These are phyloP conservation scores for Cryptosporidium ryanae DNA, from an alignment of 169 alveolate species.

Conservation along the genomic window DNA sequence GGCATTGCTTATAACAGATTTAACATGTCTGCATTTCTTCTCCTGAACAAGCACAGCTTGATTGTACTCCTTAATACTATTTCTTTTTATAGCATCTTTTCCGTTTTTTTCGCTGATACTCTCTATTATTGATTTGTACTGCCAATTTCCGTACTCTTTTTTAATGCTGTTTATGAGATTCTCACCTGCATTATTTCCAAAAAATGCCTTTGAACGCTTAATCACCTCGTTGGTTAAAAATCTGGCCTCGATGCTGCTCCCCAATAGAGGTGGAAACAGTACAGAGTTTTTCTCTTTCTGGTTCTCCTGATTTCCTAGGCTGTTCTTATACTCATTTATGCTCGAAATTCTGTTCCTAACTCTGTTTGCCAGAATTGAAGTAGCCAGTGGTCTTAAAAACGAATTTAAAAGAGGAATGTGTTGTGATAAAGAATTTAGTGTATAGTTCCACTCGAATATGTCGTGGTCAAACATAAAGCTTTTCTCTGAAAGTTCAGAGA, in stretches of 20 bases:
- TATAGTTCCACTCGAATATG: constrained; percentile 59
- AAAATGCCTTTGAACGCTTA: constrained; percentile 56
- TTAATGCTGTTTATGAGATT: constrained; percentile 33
- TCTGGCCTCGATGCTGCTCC: constrained; percentile 47
- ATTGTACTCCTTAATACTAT: constrained; percentile 22
- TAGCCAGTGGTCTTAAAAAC: constrained; percentile 56
- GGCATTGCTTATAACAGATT: constrained; percentile 13
- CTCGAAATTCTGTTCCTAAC: constrained; percentile 25
- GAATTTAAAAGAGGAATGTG: constrained; percentile 63
- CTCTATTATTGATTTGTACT: constrained; percentile 45
- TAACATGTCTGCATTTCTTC: constrained; percentile 27
- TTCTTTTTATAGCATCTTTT: not conserved
- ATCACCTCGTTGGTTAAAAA: constrained; percentile 47
- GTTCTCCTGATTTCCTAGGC: not conserved
- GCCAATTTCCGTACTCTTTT: constrained; percentile 54
- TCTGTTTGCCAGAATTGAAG: constrained; percentile 45
- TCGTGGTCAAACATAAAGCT: constrained; percentile 58
- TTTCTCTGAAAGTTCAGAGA: constrained; percentile 37
- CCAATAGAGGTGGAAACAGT: not conserved
- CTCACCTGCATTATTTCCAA: constrained; percentile 39
- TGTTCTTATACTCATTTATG: not conserved
- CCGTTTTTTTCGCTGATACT: not conserved
- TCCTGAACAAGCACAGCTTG: constrained; percentile 11
- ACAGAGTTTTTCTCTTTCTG: too few species aligned
- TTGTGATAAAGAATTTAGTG: constrained; percentile 52